Evolutionary conservation across 2,329 filamentous ascomycete species (phyloP).

Genomic region (Emydomyces testavorans): DNA sequence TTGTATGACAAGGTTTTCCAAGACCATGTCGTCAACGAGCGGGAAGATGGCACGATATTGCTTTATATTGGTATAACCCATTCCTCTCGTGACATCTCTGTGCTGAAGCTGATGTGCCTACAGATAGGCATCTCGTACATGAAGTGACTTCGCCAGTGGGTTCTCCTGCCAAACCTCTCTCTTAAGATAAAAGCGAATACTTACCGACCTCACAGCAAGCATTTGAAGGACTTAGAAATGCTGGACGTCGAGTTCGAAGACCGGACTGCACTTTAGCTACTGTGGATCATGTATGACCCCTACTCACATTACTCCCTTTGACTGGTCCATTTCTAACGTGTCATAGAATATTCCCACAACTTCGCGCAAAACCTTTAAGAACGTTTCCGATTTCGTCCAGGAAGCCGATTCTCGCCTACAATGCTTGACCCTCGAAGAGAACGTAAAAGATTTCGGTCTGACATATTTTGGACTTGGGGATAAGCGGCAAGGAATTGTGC

Average conservation of each 20-base stretch:
- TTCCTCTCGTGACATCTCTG: not conserved
- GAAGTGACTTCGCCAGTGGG: slow-evolving; percentile 93
- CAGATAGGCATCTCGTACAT: slow-evolving; percentile 90
- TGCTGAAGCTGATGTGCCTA: slow-evolving; percentile 11
- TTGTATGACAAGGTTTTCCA: slow-evolving; percentile 97
- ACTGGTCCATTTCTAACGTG: not conserved
- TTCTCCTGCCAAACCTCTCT: slow-evolving; percentile 18
- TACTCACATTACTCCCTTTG: not conserved
- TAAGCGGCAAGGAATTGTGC: slow-evolving; percentile 94
- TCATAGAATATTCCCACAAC: slow-evolving; percentile 81
- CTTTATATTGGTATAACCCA: slow-evolving; percentile 68
- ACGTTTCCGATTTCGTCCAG: slow-evolving; percentile 84
- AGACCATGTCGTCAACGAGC: slow-evolving; percentile 89
- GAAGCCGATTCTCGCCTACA: slow-evolving; percentile 88
- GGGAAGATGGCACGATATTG: slow-evolving; percentile 81
- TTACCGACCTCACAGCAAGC: slow-evolving; percentile 55
- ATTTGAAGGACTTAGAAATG: slow-evolving; percentile 88
- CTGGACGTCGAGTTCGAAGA: slow-evolving; percentile 73
- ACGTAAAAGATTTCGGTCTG: slow-evolving; percentile 90
- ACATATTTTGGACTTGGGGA: slow-evolving; percentile 96
- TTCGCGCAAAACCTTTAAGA: slow-evolving; percentile 84
- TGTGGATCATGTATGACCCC: slow-evolving; percentile 67
- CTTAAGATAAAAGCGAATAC: not conserved
- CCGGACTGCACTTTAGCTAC: slow-evolving; percentile 95
- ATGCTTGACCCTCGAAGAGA: slow-evolving; percentile 92